Evolutionary conservation across 2,329 filamentous ascomycete genomes (phyloP), one percentile per base, ranked within the genome.

Genomic region (Sporothrix pseudoabietina): DNA sequence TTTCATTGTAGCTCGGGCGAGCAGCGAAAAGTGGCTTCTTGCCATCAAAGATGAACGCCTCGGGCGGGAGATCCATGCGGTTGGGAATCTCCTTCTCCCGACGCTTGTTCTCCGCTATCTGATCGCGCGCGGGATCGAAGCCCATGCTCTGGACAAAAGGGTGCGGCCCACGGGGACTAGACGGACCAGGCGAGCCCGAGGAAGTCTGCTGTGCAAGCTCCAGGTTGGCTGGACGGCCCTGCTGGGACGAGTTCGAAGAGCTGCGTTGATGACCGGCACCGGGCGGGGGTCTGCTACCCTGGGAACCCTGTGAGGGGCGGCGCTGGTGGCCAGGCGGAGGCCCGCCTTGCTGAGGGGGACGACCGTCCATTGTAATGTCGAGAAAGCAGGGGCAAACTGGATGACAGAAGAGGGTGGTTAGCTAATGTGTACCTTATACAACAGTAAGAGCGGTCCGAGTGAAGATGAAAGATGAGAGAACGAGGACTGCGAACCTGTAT

Each of bases 1-100:
- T 83, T 0, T 81, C 86, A 75, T 90, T 92, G 79, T 87, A 89
- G 0, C 82, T 85, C 0, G 87, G 87, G 1, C 90, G 88, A 6
- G 75, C 71, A 0, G 85, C 77, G 71, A 83, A 85, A 3, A 71
- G 35, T 9, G 0, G 79, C 80, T n/a, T 78, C 78, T 12, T 76
- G 0, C 77, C 72, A 8, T 75, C 74, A 32, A 78, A 74, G 4
- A 82, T 75, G 76, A 86, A 91, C 0, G 88, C 88, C 77, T 89
- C 88, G 0, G 87, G 81, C 0, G 88, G 88, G 0, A 90, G 78
- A 71, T 91, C 89, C 75, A 90, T 82, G 6, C 88, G 86, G 5
- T 74, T 84, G 84, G 74, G 75, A 26, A 77, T 80, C 8, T 81
- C 77, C 10, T 77, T 78, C 16, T 68, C 69, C 49, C 71, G 65